phyloP scores from a whole-genome alignment of 352 stramenopile species.

The Phytophthora tentaculata region DNA sequence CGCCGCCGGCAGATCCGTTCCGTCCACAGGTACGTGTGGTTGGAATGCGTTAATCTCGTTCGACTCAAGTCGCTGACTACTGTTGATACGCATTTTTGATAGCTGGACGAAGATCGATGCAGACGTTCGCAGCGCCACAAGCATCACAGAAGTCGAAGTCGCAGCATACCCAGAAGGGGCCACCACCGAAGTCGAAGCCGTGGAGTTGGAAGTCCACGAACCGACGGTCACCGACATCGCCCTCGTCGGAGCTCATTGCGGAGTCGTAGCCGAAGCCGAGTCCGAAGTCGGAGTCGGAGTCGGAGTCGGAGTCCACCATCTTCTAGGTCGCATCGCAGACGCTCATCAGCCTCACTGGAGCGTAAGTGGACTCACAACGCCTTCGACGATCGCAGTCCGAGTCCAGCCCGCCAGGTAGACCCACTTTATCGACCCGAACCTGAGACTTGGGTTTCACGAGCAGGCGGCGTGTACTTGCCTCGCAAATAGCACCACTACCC shows the following conservation, averaged over 20 bases:
- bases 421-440: constrained; percentile 75
- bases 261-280: constrained; percentile 29
- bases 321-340: constrained; percentile 18
- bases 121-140: constrained; percentile 4
- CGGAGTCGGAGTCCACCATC: constrained; percentile 34
- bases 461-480: constrained; percentile 81
- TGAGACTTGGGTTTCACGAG: constrained; percentile 76
- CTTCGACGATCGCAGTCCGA: constrained; percentile 79
- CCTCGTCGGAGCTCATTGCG: constrained; percentile 17
- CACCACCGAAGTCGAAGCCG: constrained; percentile 13
- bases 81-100: constrained; percentile 3
- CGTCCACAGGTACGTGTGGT: constrained; percentile 53
- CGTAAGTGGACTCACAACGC: constrained; percentile 74
- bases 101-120: constrained; percentile 56
- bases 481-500: constrained; percentile 35
- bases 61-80: constrained; percentile 4
- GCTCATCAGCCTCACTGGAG: constrained; percentile 39
- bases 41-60: neutral
- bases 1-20: constrained; percentile 65
- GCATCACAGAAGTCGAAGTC: constrained; percentile 25
- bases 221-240: constrained; percentile 3
- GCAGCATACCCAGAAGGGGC: constrained; percentile 22
- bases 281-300: constrained; percentile 29
- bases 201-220: neutral
- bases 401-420: constrained; percentile 61